A percentile compares a stretch with the other conserved stretches of the same genome.
Conservation (phyloP, 73 alveolate genomes). For the Stentor coeruleus region DNA sequence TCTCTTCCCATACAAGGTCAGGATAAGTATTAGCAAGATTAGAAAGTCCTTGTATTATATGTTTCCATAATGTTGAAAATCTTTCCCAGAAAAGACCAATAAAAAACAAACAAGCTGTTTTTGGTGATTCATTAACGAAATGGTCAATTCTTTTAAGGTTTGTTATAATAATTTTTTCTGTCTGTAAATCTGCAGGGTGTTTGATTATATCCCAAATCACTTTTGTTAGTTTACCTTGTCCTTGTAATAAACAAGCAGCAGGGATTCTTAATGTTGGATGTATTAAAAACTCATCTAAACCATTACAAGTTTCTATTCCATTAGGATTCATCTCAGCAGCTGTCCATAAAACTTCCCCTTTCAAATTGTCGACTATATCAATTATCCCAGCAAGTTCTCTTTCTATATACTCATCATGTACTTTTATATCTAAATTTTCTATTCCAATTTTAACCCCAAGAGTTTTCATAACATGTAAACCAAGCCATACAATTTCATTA, state of each 20-base stretch:
- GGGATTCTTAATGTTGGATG: slow-evolving; percentile 21
- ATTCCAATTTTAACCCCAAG: neutral
- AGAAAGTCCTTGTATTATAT: neutral
- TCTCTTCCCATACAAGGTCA: neutral
- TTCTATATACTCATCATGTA: neutral
- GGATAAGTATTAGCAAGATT: neutral
- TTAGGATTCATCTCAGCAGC: neutral
- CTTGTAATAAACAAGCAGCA: neutral
- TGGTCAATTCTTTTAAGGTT: slow-evolving; percentile 16
- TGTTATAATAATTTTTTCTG: neutral
- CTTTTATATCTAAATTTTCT: neutral
- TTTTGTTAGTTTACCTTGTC: neutral
- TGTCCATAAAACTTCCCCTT: neutral
- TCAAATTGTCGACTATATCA: neutral
- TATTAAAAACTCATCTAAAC: neutral
- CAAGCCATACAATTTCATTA: slow-evolving; percentile 1
- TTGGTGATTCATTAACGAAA: neutral
- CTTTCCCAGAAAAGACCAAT: slow-evolving; percentile 16
- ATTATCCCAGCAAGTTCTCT: slow-evolving; percentile 5
- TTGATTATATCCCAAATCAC: neutral
- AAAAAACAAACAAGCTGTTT: neutral
- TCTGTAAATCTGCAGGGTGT: neutral
- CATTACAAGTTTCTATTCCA: neutral
- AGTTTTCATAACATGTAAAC: neutral
- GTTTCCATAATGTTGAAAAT: slow-evolving; percentile 11